Evolutionary conservation across 306 rosid species (phyloP).

Genomic region (Pyrus communis): DNA sequence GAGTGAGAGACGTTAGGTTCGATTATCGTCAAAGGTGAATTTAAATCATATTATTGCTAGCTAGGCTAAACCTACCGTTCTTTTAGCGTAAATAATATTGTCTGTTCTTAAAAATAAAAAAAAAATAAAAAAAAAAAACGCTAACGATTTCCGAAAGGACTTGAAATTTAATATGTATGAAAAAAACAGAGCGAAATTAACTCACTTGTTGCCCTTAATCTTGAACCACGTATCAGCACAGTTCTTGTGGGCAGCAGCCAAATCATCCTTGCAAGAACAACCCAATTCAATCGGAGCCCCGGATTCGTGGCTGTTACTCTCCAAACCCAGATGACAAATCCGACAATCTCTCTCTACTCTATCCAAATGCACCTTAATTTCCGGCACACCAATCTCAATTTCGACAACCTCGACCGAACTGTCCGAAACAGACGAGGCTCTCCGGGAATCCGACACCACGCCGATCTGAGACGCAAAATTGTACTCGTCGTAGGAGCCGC

Average conservation of each 20-base stretch:
- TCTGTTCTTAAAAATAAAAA: too few species aligned
- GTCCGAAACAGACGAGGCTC: constrained; percentile 66
- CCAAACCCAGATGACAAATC: constrained; percentile 98
- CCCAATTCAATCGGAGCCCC: constrained; percentile 87
- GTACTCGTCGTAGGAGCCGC: constrained; percentile 83
- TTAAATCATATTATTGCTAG: too few species aligned
- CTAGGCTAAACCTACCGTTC: too few species aligned
- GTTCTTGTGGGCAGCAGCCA: constrained; percentile 81
- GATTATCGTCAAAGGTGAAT: too few species aligned
- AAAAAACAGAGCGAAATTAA: constrained; percentile 15
- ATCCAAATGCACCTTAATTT: constrained; percentile 72
- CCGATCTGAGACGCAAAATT: constrained; percentile 54
- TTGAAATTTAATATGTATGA: not conserved
- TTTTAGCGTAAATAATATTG: too few species aligned
- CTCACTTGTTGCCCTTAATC: constrained; percentile 87
- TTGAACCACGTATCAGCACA: constrained; percentile 99
- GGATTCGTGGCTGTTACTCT: constrained; percentile 78
- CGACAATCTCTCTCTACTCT: constrained; percentile 82
- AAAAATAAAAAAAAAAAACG: too few species aligned
- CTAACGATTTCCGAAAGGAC: not conserved
- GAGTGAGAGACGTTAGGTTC: too few species aligned
- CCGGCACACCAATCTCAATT: constrained; percentile 51
- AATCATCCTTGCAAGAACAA: constrained; percentile 87
- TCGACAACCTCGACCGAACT: constrained; percentile 53
- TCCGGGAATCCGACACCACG: constrained; percentile 37